Evolutionary conservation across 2,329 filamentous ascomycete species (phyloP).

Genomic region (Calonectria pauciramosa): DNA sequence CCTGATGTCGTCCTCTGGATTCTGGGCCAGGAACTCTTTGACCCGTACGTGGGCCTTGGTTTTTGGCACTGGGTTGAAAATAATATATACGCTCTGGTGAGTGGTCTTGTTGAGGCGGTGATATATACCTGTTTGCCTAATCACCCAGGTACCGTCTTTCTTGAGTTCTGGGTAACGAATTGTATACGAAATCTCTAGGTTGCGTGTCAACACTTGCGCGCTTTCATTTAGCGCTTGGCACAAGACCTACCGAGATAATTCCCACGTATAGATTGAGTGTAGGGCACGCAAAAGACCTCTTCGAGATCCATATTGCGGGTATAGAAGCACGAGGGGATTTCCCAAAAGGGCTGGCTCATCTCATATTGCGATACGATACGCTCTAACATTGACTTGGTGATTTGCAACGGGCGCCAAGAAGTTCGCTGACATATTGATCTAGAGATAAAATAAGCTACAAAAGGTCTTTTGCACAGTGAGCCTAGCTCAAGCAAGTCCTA

Average conservation of each 20-base stretch:
- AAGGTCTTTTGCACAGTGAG: not conserved
- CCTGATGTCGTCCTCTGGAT: not conserved
- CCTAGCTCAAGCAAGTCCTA: not conserved
- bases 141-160: not conserved
- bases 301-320: not conserved
- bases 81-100: not conserved
- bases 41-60: not conserved
- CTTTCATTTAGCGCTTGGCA: not conserved
- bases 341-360: conserved; percentile 1
- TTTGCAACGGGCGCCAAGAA: conserved; percentile 2
- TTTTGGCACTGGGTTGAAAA: conserved; percentile 1
- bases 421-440: conserved; percentile 11
- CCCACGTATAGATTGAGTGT: not conserved
- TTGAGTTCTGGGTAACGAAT: conserved; percentile 9
- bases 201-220: not conserved
- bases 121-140: conserved; percentile 4
- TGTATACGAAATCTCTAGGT: not conserved
- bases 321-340: conserved; percentile 6
- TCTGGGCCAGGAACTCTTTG: not conserved
- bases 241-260: not conserved
- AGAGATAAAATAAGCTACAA: not conserved
- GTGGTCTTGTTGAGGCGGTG: not conserved
- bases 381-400: not conserved
- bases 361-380: not conserved
- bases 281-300: not conserved